phyloP scores from a whole-genome alignment of 2,329 filamentous ascomycete genomes.

The Paraphaeosphaeria minitans region DNA sequence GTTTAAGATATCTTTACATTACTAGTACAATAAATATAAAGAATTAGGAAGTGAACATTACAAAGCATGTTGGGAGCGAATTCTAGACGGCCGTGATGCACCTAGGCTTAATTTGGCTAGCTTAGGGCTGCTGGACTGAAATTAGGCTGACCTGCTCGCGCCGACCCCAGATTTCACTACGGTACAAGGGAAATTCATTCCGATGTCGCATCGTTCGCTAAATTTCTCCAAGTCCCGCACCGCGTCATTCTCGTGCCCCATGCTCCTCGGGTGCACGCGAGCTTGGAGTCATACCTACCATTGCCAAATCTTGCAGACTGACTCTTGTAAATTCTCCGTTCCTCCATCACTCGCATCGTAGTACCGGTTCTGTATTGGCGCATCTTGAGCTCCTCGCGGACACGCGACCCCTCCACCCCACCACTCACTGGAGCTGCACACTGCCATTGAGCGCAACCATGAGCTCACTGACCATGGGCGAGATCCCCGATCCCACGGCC shows the following conservation, averaged over 20 bases:
- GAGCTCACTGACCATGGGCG: conserved; percentile 27
- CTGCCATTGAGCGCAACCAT: conserved; percentile 33
- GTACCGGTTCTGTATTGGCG: background rate
- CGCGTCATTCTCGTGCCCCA: conserved; percentile 17
- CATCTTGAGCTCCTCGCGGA: background rate
- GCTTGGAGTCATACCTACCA: conserved; percentile 7
- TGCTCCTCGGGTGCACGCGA: background rate
- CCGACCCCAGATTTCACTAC: conserved; percentile 19
- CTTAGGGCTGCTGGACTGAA: too few species aligned
- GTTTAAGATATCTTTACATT: too few species aligned
- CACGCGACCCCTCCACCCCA: conserved; percentile 19
- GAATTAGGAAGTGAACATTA: too few species aligned
- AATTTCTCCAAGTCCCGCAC: conserved; percentile 25
- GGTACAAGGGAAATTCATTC: too few species aligned
- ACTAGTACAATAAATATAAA: too few species aligned
- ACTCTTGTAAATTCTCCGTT: background rate
- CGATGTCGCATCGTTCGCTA: conserved; percentile 41
- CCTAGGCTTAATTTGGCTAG: too few species aligned
- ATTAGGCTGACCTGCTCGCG: too few species aligned
- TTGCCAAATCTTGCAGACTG: background rate
- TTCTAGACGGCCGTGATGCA: too few species aligned
- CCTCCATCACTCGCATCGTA: background rate
- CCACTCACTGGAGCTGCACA: conserved; percentile 14
- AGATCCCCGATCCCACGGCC: conserved; percentile 67
- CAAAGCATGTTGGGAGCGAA: too few species aligned